Evolutionary conservation across 2,329 filamentous ascomycete species (phyloP).

Genomic region (Botryosphaeria dothidea): DNA sequence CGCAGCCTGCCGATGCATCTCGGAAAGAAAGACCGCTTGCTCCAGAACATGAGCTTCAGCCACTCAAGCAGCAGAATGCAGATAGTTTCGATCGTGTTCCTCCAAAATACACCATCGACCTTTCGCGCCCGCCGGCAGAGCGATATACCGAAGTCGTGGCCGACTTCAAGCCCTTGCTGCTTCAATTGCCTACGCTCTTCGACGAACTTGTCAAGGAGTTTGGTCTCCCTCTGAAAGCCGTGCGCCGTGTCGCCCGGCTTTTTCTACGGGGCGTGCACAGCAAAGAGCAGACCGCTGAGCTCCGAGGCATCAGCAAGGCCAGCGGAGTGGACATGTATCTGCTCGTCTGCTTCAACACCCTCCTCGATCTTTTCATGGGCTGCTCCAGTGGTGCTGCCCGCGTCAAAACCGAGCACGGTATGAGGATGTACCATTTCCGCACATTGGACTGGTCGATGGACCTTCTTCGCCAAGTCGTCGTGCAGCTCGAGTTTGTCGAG

Average conservation of each 20-base stretch:
- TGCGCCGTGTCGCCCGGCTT: conserved; percentile 43
- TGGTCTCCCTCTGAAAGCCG: conserved; percentile 18
- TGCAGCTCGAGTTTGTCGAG: conserved; percentile 43
- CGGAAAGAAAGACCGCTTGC: neutral
- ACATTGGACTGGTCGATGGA: conserved; percentile 53
- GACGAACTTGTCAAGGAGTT: conserved; percentile 47
- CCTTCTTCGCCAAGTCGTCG: conserved; percentile 41
- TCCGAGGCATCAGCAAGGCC: conserved; percentile 57
- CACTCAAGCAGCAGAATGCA: neutral
- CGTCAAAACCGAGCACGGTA: conserved; percentile 25
- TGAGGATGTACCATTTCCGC: conserved; percentile 55
- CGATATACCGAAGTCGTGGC: conserved; percentile 53
- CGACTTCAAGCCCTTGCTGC: conserved; percentile 48
- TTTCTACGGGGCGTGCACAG: conserved; percentile 54
- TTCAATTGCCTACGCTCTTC: conserved; percentile 51
- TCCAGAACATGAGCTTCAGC: neutral
- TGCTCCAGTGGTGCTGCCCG: conserved; percentile 61
- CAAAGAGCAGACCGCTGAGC: conserved; percentile 60
- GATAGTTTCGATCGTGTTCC: conserved; percentile 16
- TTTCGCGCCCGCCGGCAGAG: conserved; percentile 54
- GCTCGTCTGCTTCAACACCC: conserved; percentile 62
- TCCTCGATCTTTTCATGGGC: conserved; percentile 65
- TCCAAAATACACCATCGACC: conserved; percentile 53
- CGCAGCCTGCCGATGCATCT: neutral
- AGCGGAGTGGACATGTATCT: conserved; percentile 59